phyloP scores from a whole-genome alignment of 192 early-diverging fungal species.

The Glomus cerebriforme region DNA sequence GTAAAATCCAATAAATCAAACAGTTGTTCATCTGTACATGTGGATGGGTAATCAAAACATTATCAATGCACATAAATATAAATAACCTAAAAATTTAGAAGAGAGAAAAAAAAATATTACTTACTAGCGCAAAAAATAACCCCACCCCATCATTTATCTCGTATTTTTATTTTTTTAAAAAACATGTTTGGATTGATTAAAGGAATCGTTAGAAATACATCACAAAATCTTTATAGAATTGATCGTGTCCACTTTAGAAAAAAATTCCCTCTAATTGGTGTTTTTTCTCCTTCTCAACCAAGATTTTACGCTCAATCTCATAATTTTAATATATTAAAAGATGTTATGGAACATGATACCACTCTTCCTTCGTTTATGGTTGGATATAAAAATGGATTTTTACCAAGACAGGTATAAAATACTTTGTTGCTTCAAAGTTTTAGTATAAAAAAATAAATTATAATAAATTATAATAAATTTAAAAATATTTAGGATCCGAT shows the following conservation, averaged over 20 bases:
- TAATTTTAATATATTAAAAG: constrained; percentile 49
- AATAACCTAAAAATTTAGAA: too few relatives aligned
- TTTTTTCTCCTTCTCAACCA: constrained; percentile 5
- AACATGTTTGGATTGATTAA: neutral
- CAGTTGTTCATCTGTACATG: too few relatives aligned
- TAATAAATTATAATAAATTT: too few relatives aligned
- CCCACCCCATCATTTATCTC: too few relatives aligned
- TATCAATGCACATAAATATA: too few relatives aligned
- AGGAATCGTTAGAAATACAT: neutral
- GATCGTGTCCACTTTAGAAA: neutral
- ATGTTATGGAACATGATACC: constrained; percentile 45
- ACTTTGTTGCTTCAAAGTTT: neutral
- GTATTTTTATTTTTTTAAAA: neutral
- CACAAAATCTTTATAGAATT: neutral
- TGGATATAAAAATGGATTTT: constrained; percentile 58
- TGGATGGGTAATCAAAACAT: too few relatives aligned
- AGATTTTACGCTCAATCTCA: neutral
- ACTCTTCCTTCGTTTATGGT: constrained; percentile 57
- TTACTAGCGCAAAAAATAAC: too few relatives aligned
- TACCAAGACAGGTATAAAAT: constrained; percentile 48
- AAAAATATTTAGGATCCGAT: constrained; percentile 61
- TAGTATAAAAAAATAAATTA: too few relatives aligned
- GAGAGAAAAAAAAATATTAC: too few relatives aligned
- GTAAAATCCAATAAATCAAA: too few relatives aligned
- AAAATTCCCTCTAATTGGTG: neutral